Conservation (phyloP, 2,329 filamentous ascomycete genomes). For the Fusarium tanahbumbuense region DNA sequence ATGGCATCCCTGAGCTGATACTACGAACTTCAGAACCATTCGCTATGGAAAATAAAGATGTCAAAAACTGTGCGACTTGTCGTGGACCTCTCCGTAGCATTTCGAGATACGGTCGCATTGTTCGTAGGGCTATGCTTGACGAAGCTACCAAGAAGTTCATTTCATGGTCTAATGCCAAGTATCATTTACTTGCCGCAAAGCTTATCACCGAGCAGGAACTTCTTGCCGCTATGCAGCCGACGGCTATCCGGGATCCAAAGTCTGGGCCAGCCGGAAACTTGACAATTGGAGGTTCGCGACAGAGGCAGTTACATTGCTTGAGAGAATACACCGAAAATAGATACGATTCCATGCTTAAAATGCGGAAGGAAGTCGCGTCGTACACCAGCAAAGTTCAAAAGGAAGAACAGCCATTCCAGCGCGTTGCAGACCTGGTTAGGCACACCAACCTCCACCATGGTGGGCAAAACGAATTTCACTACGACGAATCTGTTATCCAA, state of each 20-base stretch:
- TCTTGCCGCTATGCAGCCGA: not conserved
- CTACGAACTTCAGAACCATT: not conserved
- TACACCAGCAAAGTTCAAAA: not conserved
- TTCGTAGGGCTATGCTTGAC: slow-evolving; percentile 4
- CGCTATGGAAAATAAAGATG: not conserved
- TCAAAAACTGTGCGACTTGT: not conserved
- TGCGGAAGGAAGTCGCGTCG: not conserved
- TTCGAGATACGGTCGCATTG: slow-evolving; percentile 1
- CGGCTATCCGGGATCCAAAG: fast-evolving
- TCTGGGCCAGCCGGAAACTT: not conserved
- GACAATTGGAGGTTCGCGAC: not conserved
- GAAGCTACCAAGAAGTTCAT: slow-evolving; percentile 2
- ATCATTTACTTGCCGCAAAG: not conserved
- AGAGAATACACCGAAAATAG: not conserved
- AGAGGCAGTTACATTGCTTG: not conserved
- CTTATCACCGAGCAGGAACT: not conserved
- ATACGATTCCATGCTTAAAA: not conserved
- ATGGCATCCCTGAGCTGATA: not conserved
- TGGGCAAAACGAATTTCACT: not conserved
- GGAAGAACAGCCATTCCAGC: slow-evolving; percentile 4
- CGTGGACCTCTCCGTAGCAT: not conserved
- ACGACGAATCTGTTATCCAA: not conserved
- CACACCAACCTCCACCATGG: not conserved
- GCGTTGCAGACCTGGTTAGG: not conserved
- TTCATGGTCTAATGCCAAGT: not conserved